These are phyloP conservation scores for Pichia phayaonensis DNA, from an alignment of 805 yeast genomes.

Conservation along the genomic window DNA sequence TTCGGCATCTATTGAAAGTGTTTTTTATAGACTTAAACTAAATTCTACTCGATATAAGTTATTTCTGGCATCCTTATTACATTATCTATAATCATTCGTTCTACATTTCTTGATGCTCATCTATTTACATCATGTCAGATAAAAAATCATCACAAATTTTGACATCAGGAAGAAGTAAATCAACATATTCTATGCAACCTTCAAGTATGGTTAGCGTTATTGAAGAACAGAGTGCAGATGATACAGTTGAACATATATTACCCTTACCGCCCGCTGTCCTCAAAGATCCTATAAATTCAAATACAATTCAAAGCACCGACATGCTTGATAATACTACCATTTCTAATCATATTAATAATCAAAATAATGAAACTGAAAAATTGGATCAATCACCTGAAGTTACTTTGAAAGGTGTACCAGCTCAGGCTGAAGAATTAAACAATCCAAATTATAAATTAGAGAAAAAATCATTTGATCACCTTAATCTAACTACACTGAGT, in stretches of 20 bases:
- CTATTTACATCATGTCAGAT: not conserved
- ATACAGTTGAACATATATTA: slow-evolving; percentile 17
- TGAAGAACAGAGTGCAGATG: slow-evolving; percentile 22
- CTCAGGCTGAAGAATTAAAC: not conserved
- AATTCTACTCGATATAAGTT: not conserved
- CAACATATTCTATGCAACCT: not conserved
- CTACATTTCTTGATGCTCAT: not conserved
- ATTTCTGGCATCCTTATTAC: not conserved
- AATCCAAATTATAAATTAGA: not conserved
- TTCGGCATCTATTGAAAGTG: not conserved
- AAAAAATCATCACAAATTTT: not conserved
- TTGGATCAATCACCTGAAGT: not conserved
- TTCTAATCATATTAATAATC: not conserved
- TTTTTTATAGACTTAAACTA: too few relatives aligned
- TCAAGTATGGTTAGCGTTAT: slow-evolving; percentile 23
- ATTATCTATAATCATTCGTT: not conserved
- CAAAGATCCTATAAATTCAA: not conserved
- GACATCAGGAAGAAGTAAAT: not conserved
- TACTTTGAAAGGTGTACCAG: not conserved
- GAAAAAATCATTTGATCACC: slow-evolving; percentile 3
- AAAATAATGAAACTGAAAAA: not conserved
- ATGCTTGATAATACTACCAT: not conserved
- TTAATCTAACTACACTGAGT: not conserved
- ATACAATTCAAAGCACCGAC: not conserved
- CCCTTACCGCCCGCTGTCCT: slow-evolving; percentile 9